Evolutionary conservation across 2,329 filamentous ascomycete genomes (phyloP), one percentile per base, ranked within the genome.

Genomic region (Gnomoniopsis smithogilvyi): DNA sequence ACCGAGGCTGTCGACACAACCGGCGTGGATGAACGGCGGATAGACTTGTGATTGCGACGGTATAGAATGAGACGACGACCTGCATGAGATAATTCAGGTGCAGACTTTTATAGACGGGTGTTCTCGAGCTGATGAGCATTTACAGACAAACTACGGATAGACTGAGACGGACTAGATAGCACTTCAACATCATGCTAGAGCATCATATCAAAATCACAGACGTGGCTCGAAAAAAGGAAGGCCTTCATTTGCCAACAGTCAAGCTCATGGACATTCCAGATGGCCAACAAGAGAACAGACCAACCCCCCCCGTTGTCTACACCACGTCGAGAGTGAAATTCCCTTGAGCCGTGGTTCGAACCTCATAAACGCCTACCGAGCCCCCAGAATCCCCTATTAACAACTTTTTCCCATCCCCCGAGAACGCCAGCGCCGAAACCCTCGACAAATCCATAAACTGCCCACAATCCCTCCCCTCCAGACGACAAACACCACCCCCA

Each of bases 341-440:
- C 6, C n/a, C 38, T 3, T 41, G 14, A 41, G 14, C 38, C 12
- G n/a, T n/a, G 6, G 38, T 41, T 12, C 38, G 12, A 19, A 76
- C 65, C 52, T 74, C 69, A 61, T 74, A 77, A 2, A 76, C 66
- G 0, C 71, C 69, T 15, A 73, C 67, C 8, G 65, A 68, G 0
- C 74, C 74, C 0, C 71, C 67, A 1, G 57, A 36, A 45, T 74
- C 72, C 0, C 72, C 74, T 1, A 76, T 65, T 21, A 73, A 68
- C 49, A 77, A 62, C 36, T 70, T 69, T n/a, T 69, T 68, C 8
- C 71, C 69, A 34, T 77, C 74, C 0, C 67, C 69, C 0, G 73
- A 73, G 51, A 76, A 77, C 8, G 67, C 65, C 41, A 77, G 65
- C 61, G 76, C 72, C 0, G 70, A 73, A 4, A 77, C 68, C 21